Evolutionary conservation across 768 basidiomycete genomes (phyloP), one percentile per base, ranked within the genome.

Genomic region (Polyporus arcularius): DNA sequence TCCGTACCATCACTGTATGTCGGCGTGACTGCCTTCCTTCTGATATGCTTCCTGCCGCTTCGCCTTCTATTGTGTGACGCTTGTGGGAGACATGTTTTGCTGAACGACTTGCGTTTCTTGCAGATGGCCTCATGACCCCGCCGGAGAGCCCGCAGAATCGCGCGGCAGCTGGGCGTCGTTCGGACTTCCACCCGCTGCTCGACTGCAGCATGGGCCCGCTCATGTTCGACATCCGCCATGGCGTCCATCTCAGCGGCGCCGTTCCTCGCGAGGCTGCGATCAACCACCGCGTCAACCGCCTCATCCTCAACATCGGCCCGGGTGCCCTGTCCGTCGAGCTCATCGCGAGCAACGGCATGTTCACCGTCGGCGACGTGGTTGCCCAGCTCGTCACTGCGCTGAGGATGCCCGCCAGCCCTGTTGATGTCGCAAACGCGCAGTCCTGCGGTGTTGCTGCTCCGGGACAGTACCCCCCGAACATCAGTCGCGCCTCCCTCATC

Each of bases 121-220:
- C 55, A 66, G 65, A 66, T 47, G 65, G 65, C 31, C 62, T 66
- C 30, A 60, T 66, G 65, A 66, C 65, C 35, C 65, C 65, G 10
- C 65, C 65, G 40, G 48, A 49, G 11, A 66, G 61, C 31, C 65
- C 65, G 12, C 56, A 63, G 12, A 59, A 60, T 42, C 35, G 45
- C 30, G 55, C 55, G 39, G 52, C 16, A 1, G n/a, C 35, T n/a
- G 18, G 52, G 35, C 58, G 62, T 43, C 30, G 43, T 30, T 42
- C 32, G 18, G 47, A 61, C 45, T 46, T 61, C 49, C 57, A 59
- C 48, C 57, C 61, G 18, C 15, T 55, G 38, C 55, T 65, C 46
- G 54, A 55, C 35, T 52, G 54, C 18, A 16, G n/a, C 16, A 31
- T 38, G 16, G 38, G 47, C n/a, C 48, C 51, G 16, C 14, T 53